Evolutionary conservation across 106 monocot genomes (phyloP).

Genomic region (Hemerocallis citrina): DNA sequence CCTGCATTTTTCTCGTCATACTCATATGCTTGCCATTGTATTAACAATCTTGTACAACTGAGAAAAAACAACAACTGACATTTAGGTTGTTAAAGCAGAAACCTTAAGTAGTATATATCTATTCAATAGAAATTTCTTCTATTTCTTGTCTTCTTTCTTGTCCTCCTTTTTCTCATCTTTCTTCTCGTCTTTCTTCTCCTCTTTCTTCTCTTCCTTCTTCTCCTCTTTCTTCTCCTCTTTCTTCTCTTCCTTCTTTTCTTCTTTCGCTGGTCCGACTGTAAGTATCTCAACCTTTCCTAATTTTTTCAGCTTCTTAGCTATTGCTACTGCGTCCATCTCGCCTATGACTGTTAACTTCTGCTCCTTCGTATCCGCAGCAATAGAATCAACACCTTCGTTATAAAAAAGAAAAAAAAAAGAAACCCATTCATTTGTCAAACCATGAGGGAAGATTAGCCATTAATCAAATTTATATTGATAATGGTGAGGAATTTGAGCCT

Average conservation of each 20-base stretch:
- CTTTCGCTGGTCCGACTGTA: slow-evolving; percentile 49
- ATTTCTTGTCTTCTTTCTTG: slow-evolving; percentile 14
- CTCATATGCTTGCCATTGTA: too few species aligned
- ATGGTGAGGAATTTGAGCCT: too few species aligned
- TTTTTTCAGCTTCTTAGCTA: slow-evolving; percentile 55
- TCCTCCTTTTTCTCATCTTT: slow-evolving; percentile 24
- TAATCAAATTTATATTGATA: too few species aligned
- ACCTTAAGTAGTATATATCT: not conserved
- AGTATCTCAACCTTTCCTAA: slow-evolving; percentile 42
- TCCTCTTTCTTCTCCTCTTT: slow-evolving; percentile 10
- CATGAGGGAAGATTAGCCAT: too few species aligned
- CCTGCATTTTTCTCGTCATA: too few species aligned
- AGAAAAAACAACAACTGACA: too few species aligned
- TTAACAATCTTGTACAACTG: not conserved
- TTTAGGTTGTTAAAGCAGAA: not conserved
- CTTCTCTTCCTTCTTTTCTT: slow-evolving; percentile 20
- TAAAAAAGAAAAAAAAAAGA: not conserved
- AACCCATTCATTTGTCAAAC: too few species aligned
- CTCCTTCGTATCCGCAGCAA: slow-evolving; percentile 47
- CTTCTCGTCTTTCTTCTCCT: slow-evolving; percentile 8
- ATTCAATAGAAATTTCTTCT: not conserved
- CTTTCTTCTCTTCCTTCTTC: slow-evolving; percentile 26
- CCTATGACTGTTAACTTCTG: slow-evolving; percentile 48
- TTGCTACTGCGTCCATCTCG: slow-evolving; percentile 33
- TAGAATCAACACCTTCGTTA: slow-evolving; percentile 46